These are phyloP conservation scores for Pseudogymnoascus sp. DNA, from an alignment of 2,329 filamentous ascomycete species.

Conservation along the genomic window DNA sequence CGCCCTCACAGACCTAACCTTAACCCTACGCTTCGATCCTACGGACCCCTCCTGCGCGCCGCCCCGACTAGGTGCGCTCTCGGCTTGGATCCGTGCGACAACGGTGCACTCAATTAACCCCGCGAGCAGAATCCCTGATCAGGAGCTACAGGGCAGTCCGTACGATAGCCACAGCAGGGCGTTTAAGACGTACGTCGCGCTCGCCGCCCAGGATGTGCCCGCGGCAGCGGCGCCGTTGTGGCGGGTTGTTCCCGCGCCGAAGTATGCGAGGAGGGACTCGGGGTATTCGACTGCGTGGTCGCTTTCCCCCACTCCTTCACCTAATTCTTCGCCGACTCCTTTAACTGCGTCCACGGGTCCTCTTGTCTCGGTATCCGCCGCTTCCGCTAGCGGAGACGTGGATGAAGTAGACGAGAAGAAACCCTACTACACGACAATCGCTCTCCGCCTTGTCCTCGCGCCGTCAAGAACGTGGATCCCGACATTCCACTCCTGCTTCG, in stretches of 20 bases:
- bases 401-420: background rate
- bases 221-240: background rate
- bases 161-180: background rate
- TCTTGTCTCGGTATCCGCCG: background rate
- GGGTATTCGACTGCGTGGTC: slow-evolving; percentile 18
- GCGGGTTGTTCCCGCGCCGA: slow-evolving; percentile 14
- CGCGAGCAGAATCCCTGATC: background rate
- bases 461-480: slow-evolving; percentile 54
- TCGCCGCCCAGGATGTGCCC: background rate
- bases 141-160: background rate
- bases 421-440: slow-evolving; percentile 47
- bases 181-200: background rate
- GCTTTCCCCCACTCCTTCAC: background rate
- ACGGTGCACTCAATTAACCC: background rate
- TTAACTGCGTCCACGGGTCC: background rate
- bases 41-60: background rate
- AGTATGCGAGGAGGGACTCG: slow-evolving; percentile 21
- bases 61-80: background rate
- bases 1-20: background rate
- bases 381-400: background rate
- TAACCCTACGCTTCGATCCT: background rate
- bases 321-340: background rate
- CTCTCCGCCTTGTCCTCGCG: slow-evolving; percentile 58
- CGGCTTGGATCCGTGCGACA: background rate
- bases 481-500: slow-evolving; percentile 62